Base-by-base conservation (phyloP, 2,329 filamentous ascomycete species). In the Epichloe uncinata region DNA sequence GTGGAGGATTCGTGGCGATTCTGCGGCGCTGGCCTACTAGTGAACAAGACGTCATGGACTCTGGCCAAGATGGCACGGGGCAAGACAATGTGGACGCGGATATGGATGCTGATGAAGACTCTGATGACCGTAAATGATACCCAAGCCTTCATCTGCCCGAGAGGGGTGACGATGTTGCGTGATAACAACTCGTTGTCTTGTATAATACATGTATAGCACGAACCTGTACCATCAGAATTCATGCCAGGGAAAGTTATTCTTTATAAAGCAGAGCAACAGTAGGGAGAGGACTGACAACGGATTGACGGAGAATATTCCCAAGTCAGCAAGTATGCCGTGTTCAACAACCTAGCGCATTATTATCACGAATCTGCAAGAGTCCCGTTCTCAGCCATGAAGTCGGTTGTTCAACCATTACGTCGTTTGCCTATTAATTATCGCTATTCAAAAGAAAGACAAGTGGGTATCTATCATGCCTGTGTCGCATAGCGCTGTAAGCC, bases 1-100 rank as follows among this genome's bases (percentile, higher is more conserved):
- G 69, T 0, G 69, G 69, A 22, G 69, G 69, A 1, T 71, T 71
- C 46, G 57, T 71, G 18, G 67, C 64, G 18, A 61, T 71, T 5
- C 57, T 67, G 45, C 62, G 67, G 8, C 61, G 63, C 41, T 63
- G 63, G 59, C 63, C 61, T n/a, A 48, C 47, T 5, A 53, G 53
- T 15, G 53, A 52, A 11, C 53, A 53, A 35, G 37, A 36, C 26
- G 26, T 11, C 7, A 45, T 52, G 7, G 54, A 55, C 13, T 20
- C 43, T 30, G 42, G n/a, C 18, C 35, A 37, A 22, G 40, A 42
- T 12, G 50, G 12, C 15, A 18, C 42, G 13, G 37, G n/a, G 37
- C 26, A 41, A 22, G 49, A 30, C 5, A 9, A 33, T 16, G 20
- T 20, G 2, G 48, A 49, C 16, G 43, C n/a, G 44, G 34, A 46